Conservation (phyloP, 2,329 filamentous ascomycete species). For the Fusarium pilosicola region DNA sequence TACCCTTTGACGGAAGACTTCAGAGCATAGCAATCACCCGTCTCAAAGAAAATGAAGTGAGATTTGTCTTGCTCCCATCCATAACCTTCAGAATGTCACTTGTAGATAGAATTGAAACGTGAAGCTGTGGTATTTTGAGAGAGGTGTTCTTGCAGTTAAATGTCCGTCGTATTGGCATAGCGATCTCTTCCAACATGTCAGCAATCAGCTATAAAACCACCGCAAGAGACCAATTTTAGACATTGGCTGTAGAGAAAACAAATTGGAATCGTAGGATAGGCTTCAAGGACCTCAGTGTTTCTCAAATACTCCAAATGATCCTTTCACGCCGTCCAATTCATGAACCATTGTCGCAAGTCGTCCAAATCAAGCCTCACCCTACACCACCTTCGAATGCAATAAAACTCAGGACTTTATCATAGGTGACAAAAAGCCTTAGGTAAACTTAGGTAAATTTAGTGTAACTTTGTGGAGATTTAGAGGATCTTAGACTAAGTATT, state of each 20-base stretch:
- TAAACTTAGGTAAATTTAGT: no score
- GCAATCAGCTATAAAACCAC: background rate
- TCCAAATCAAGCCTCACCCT: background rate
- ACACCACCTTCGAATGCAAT: background rate
- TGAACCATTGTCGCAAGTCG: background rate
- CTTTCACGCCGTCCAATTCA: no score
- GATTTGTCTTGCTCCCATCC: no score
- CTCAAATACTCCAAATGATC: no score
- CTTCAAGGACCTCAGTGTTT: background rate
- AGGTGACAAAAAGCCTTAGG: no score
- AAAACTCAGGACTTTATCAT: no score
- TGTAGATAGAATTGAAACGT: no score
- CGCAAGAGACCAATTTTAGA: background rate
- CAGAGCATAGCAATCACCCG: background rate
- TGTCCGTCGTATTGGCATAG: accelerated
- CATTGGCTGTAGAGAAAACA: background rate
- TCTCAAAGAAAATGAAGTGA: no score
- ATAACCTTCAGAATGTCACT: no score
- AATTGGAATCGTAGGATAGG: accelerated
- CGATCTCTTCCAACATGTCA: accelerated
- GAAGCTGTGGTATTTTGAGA: no score
- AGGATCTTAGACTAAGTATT: no score
- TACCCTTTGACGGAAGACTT: accelerated
- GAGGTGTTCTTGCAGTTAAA: accelerated
- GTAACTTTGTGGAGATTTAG: accelerated